phyloP scores from a whole-genome alignment of 2,329 filamentous ascomycete genomes.

The Cladobotryum mycophilum region DNA sequence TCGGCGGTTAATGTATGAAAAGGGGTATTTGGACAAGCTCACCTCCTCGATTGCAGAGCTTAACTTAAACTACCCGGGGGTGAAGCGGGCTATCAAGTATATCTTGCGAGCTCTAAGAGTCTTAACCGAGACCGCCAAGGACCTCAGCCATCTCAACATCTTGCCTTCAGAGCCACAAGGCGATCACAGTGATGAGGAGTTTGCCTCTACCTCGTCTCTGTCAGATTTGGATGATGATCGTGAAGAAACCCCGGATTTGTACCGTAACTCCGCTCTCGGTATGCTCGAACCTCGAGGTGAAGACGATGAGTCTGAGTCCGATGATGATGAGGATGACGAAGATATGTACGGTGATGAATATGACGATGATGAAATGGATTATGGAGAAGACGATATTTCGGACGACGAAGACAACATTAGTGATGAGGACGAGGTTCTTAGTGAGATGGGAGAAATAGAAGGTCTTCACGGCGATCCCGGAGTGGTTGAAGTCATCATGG shows the following conservation, averaged over 20 bases:
- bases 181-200: conserved; percentile 73
- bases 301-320: conserved; percentile 73
- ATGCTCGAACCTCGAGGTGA: conserved; percentile 84
- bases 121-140: conserved; percentile 79
- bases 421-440: conserved; percentile 79
- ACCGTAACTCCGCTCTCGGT: conserved; percentile 90
- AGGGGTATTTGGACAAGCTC: conserved; percentile 83
- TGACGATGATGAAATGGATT: conserved; percentile 90
- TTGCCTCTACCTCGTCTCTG: conserved; percentile 78
- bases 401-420: conserved; percentile 85
- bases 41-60: conserved; percentile 92
- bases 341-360: conserved; percentile 92
- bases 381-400: conserved; percentile 71
- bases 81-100: conserved; percentile 93
- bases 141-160: conserved; percentile 75
- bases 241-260: conserved; percentile 93
- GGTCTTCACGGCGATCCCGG: conserved; percentile 57
- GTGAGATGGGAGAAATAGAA: conserved; percentile 81
- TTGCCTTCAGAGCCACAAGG: conserved; percentile 61
- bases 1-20: conserved; percentile 95
- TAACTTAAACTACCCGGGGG: conserved; percentile 87
- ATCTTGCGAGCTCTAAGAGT: conserved; percentile 85
- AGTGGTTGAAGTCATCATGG: conserved; percentile 73
- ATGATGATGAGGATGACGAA: conserved; percentile 68
- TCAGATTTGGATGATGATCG: conserved; percentile 82